Evolutionary conservation across 1,284 basidiomycete genomes (phyloP).

Genomic region (Taiwanofungus camphoratus): DNA sequence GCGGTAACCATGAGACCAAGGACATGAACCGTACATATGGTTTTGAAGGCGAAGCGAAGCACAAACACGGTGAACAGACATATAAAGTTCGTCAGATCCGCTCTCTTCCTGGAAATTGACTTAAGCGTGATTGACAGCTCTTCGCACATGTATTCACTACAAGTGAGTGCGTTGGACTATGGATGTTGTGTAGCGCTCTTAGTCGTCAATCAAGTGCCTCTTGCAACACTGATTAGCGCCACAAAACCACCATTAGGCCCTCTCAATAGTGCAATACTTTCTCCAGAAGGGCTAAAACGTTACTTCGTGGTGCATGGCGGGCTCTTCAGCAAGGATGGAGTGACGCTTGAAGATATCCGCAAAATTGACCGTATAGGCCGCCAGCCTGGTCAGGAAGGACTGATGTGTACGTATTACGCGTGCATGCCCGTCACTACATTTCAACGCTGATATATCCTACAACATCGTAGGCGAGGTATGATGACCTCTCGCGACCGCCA

Average conservation of each 20-base stretch:
- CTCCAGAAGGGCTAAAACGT: conserved; percentile 79
- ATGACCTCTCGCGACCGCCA: neutral
- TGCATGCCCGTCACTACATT: no score
- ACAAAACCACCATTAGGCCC: conserved; percentile 53
- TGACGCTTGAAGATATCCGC: conserved; percentile 88
- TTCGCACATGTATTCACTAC: conserved; percentile 91
- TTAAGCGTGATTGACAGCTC: conserved; percentile 43
- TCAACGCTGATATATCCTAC: neutral
- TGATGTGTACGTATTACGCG: conserved; percentile 70
- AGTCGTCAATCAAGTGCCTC: conserved; percentile 56
- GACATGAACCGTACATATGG: conserved; percentile 90
- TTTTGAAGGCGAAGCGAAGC: conserved; percentile 95
- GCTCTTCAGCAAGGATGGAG: conserved; percentile 90
- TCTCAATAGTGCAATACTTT: conserved; percentile 58
- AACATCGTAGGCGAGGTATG: conserved; percentile 48
- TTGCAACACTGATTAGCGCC: conserved; percentile 82
- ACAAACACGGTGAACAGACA: conserved; percentile 90
- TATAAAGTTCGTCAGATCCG: conserved; percentile 56
- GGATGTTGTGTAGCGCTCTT: neutral
- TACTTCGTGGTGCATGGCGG: conserved; percentile 98
- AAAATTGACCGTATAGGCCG: conserved; percentile 83
- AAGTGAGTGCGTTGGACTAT: conserved; percentile 46
- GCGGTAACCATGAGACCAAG: conserved; percentile 96
- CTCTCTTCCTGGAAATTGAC: neutral
- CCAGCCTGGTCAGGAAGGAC: conserved; percentile 91